Conservation (phyloP, 2,329 filamentous ascomycete species). For the Aureobasidium sp. region DNA sequence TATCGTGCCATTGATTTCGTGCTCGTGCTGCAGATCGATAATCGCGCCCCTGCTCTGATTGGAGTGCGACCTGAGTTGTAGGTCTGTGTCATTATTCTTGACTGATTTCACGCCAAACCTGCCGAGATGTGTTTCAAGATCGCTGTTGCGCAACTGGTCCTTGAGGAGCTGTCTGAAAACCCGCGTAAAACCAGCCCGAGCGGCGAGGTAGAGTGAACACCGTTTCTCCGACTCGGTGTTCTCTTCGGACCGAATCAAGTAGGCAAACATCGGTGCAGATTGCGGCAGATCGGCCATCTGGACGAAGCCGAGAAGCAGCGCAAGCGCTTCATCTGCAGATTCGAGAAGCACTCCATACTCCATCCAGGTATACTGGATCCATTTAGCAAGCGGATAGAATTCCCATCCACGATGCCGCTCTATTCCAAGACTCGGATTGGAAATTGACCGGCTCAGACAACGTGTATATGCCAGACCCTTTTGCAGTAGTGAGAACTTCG, state of each 20-base stretch:
- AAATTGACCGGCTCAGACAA: not conserved
- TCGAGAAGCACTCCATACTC: not conserved
- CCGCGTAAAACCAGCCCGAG: not conserved
- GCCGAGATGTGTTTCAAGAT: too few species aligned
- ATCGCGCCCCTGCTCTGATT: too few species aligned
- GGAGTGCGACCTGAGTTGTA: too few species aligned
- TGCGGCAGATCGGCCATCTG: fast-evolving
- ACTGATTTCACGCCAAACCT: too few species aligned
- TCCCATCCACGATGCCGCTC: not conserved
- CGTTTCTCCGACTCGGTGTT: not conserved
- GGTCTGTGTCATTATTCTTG: too few species aligned
- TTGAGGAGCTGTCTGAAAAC: too few species aligned
- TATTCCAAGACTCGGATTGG: too few species aligned
- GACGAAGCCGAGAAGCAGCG: not conserved
- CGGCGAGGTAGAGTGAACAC: not conserved
- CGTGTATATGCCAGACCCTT: not conserved
- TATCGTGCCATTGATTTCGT: too few species aligned
- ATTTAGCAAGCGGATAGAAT: not conserved
- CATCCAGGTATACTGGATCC: not conserved
- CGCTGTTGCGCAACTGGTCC: too few species aligned
- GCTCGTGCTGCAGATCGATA: too few species aligned
- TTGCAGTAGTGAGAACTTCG: not conserved
- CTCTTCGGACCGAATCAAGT: not conserved
- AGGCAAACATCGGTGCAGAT: not conserved
- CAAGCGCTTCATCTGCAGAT: not conserved